phyloP scores from a whole-genome alignment of 2,329 filamentous ascomycete genomes.

The Ustilaginoidea virens region DNA sequence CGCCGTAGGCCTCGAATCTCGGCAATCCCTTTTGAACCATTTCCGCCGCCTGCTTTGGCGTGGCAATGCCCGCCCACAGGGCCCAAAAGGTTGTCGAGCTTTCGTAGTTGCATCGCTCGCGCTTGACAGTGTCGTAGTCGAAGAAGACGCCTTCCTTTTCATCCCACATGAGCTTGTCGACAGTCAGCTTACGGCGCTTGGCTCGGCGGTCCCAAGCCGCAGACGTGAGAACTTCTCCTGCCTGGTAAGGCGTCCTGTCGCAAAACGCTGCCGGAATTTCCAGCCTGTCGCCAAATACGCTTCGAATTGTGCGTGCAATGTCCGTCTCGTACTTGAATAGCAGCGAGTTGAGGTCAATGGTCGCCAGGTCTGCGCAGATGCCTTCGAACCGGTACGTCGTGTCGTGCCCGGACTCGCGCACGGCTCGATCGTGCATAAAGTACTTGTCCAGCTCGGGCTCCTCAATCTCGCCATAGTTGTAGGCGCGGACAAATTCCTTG shows the following conservation, averaged over 20 bases:
- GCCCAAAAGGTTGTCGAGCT: constrained; percentile 92
- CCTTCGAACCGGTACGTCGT: constrained; percentile 88
- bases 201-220: constrained; percentile 83
- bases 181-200: constrained; percentile 65
- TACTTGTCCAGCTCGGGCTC: constrained; percentile 91
- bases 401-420: constrained; percentile 92
- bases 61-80: constrained; percentile 84
- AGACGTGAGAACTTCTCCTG: constrained; percentile 64
- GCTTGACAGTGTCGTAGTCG: constrained; percentile 80
- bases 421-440: constrained; percentile 88
- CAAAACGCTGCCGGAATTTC: constrained; percentile 74
- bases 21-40: constrained; percentile 74
- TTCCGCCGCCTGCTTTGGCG: constrained; percentile 69
- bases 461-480: constrained; percentile 60
- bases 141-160: constrained; percentile 91
- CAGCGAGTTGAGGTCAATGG: constrained; percentile 85
- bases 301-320: constrained; percentile 74
- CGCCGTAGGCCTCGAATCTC: constrained; percentile 75
- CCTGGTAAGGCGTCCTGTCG: constrained; percentile 42
- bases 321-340: constrained; percentile 96
- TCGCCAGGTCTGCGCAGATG: constrained; percentile 75
- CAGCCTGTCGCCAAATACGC: constrained; percentile 68
- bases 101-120: constrained; percentile 73
- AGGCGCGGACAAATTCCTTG: constrained; percentile 71
- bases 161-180: constrained; percentile 92